Conservation (phyloP, 2,329 filamentous ascomycete genomes). For the Cladosporium sp. region DNA sequence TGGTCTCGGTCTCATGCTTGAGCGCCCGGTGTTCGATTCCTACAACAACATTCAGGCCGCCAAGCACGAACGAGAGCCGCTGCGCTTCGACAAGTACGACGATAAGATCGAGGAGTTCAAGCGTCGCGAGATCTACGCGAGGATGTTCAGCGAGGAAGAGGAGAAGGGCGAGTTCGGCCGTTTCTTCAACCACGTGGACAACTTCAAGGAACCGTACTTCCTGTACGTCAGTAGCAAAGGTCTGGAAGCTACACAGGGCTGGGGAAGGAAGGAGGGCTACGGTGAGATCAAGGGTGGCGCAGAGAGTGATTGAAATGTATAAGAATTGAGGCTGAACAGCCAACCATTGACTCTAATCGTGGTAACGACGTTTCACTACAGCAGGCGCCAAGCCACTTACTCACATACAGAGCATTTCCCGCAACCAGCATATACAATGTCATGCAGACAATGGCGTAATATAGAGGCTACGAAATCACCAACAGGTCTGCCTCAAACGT, state of each 20-base stretch:
- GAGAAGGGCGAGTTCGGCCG: constrained; percentile 63
- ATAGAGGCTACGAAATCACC: too few species aligned
- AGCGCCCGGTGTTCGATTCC: constrained; percentile 82
- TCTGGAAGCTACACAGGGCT: constrained; percentile 37
- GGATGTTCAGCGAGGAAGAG: constrained; percentile 87
- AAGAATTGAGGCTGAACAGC: neutral
- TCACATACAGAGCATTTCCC: too few species aligned
- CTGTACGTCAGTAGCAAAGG: constrained; percentile 48
- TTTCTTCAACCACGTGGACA: constrained; percentile 49
- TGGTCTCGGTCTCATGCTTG: constrained; percentile 78
- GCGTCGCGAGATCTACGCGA: constrained; percentile 81
- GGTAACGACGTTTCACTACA: too few species aligned
- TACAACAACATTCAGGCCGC: constrained; percentile 73
- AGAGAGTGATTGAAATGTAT: constrained; percentile 1
- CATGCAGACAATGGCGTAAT: too few species aligned
- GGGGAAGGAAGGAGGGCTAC: constrained; percentile 17
- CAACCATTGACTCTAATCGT: too few species aligned
- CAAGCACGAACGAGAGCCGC: constrained; percentile 59
- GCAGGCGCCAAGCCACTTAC: too few species aligned
- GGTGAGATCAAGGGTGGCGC: constrained; percentile 7
- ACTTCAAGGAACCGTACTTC: constrained; percentile 46
- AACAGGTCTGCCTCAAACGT: too few species aligned
- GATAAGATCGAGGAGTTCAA: constrained; percentile 84
- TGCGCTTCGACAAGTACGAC: constrained; percentile 76
- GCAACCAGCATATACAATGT: too few species aligned